Evolutionary conservation across 1,284 basidiomycete genomes (phyloP), one percentile per base, ranked within the genome.

Genomic region (Porogramme epimiltina): DNA sequence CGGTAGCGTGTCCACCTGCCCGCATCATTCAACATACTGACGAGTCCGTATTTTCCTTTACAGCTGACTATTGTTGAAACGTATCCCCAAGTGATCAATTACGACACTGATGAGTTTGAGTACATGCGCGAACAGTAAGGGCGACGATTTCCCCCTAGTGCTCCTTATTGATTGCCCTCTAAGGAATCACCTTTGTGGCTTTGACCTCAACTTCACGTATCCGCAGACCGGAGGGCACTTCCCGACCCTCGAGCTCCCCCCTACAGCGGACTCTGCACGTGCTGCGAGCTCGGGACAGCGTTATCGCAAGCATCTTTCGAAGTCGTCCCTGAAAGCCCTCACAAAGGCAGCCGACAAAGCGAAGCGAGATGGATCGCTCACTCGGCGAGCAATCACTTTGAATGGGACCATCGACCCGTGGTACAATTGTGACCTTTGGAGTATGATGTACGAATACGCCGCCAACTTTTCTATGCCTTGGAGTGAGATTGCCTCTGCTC

Each of bases 81-180:
- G 3, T 85, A 80, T 59, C 87, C 86, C 2, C 86, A 87, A 66
- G 66, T 89, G 25, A 86, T 89, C 42, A 80, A 78, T 25, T 89
- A 87, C 59, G 81, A 89, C 56, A 66, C 72, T 24, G 76, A 79
- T 9, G 82, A 87, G 3, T 82, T 79, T 61, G 72, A 81, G 49
- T 85, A 85, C 62, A 87, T 89, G 67, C 75, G 78, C 58, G 72
- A 79, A 58, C 84, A 86, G 85, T 85, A 56, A 52, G 81, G 73
- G 15, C 13, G 9, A 6, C 13, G 9, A 6, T 2, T 8, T 24
- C 22, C 26, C 4, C 19, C 33, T n/a, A 10, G 19, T 8, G 8
- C 8, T 6, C 28, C 28, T 31, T 6, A 31, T 8, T 31, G 28
- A 31, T 31, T 6, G 6, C 13, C 28, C 28, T 6, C 4, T 56